Percentiles rank a stretch among this genome's conserved stretches.
Conservation (phyloP, 1,284 basidiomycete species). For the Limonomyces culmigenus region DNA sequence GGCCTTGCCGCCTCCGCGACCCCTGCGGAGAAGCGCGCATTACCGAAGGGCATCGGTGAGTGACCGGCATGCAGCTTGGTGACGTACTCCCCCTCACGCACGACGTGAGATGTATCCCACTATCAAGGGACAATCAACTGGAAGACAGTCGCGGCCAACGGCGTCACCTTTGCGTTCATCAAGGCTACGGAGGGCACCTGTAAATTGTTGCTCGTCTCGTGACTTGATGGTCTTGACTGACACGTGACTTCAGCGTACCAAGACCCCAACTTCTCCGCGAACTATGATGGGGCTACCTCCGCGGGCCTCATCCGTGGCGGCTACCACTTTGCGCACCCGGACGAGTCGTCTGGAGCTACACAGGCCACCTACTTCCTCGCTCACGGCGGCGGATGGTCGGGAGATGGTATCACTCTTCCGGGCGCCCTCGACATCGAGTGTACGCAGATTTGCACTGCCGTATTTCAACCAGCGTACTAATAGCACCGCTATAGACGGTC, state of each 20-base stretch:
- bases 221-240: neutral
- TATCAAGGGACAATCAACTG: conserved; percentile 38
- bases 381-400: conserved; percentile 46
- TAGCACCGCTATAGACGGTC: conserved; percentile 21
- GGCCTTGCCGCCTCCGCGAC: too few species aligned
- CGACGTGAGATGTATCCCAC: conserved; percentile 37
- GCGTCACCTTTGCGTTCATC: conserved; percentile 44
- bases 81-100: too few species aligned
- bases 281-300: conserved; percentile 38
- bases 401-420: conserved; percentile 43
- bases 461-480: neutral
- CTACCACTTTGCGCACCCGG: conserved; percentile 46
- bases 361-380: conserved; percentile 45
- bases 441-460: conserved; percentile 10
- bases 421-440: conserved; percentile 52
- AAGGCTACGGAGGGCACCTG: conserved; percentile 55
- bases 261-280: conserved; percentile 25
- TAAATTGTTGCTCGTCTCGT: too few species aligned
- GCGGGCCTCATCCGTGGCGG: conserved; percentile 37
- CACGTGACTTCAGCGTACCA: conserved; percentile 14
- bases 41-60: too few species aligned
- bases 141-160: conserved; percentile 34
- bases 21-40: too few species aligned
- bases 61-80: too few species aligned
- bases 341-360: conserved; percentile 30